Base-by-base conservation (phyloP, 441 rosid species). In the Daphne laureola region DNA sequence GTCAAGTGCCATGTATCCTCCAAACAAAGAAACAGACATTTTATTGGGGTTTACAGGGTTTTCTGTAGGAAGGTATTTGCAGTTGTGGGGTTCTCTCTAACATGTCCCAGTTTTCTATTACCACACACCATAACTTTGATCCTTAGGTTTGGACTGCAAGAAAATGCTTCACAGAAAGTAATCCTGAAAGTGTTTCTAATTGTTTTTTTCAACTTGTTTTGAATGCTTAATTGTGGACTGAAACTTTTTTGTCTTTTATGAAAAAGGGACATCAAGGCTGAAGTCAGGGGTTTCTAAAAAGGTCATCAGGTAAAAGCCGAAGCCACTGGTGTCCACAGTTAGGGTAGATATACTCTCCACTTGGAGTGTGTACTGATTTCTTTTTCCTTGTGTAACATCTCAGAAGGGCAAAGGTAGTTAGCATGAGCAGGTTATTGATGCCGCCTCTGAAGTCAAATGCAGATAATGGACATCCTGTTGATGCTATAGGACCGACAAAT, bases 331-430 rank as follows among this genome's bases (percentile, higher is more conserved):
- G 5, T 51, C 9, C 36, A 31, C 11, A 31, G 38, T 31, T 31
- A n/a, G 38, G 11, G 2, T 7, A 31, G 38, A 31, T 31, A 7
- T 31, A 0, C 7, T 31, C 9, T 31, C 38, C 38, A 9, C 9
- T 11, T 31, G 38, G 36, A 31, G 9, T 31, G 38, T 31, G 38
- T 31, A 31, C 17, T 50, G 15, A 43, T 38, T 45, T 18, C 9
- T 35, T 17, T 46, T 54, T 44, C 21, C 41, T 21, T 21, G 1
- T 21, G 25, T 21, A 21, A 21, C 25, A 21, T 0, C 48, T 7
- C 77, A 89, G 95, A 73, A 81, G 75, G 78, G 91, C 91, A 14
- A 86, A 78, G 72, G 64, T 77, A 57, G 68, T 82, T 62, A 57
- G 82, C 59, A 80, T 69, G 35, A 59, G 59, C 45, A 74, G 68